Evolutionary conservation across 2,329 filamentous ascomycete species (phyloP).

Genomic region (Colletotrichum salicis): DNA sequence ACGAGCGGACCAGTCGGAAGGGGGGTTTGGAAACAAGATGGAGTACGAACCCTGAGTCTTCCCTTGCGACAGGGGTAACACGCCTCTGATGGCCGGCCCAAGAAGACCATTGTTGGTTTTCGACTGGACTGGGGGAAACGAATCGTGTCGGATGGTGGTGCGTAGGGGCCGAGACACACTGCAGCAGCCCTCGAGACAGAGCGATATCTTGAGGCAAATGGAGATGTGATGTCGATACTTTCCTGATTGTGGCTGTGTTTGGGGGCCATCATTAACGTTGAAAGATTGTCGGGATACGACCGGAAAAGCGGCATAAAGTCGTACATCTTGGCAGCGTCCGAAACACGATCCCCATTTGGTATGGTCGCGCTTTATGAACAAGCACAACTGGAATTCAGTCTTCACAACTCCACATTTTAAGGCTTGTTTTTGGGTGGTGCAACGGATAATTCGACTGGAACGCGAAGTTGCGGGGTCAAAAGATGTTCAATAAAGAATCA

Average conservation of each 20-base stretch:
- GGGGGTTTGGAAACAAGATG: constrained; percentile 10
- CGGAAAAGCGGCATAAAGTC: constrained; percentile 16
- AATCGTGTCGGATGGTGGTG: background rate
- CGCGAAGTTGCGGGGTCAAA: background rate
- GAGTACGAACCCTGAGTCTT: constrained; percentile 40
- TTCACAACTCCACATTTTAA: constrained; percentile 1
- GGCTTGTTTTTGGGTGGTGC: background rate
- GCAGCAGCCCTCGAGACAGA: constrained; percentile 1
- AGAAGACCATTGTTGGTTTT: constrained; percentile 42
- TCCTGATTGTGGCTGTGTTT: constrained; percentile 17
- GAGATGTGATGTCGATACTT: constrained; percentile 6
- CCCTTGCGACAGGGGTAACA: constrained; percentile 41
- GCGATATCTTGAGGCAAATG: constrained; percentile 12
- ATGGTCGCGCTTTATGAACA: constrained; percentile 7
- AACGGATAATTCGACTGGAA: background rate
- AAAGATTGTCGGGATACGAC: background rate
- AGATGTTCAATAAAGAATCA: background rate
- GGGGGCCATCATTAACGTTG: background rate
- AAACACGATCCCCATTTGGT: constrained; percentile 24
- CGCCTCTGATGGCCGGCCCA: constrained; percentile 42
- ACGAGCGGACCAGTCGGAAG: constrained; percentile 24
- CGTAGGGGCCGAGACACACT: constrained; percentile 9
- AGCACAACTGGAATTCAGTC: background rate
- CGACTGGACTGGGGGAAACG: background rate
- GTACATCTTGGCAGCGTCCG: constrained; percentile 11